Evolutionary conservation across 371 early-diverging fungal genomes (phyloP).

Genomic region (Rhizomucor miehei): DNA sequence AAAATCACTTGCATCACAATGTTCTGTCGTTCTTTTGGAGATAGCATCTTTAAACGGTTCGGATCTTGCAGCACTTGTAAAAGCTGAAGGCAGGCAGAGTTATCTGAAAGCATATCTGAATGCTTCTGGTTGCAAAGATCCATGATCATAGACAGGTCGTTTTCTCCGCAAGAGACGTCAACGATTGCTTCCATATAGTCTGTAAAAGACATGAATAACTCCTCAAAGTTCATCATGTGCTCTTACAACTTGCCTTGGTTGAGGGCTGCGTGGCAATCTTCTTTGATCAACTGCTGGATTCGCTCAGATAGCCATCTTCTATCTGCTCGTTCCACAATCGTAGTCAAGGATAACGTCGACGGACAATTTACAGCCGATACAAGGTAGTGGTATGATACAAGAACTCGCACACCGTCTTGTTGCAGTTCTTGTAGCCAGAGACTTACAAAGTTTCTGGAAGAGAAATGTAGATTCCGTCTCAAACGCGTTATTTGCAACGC

Average conservation of each 20-base stretch:
- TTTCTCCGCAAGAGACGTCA: background rate
- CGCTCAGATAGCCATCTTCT: background rate
- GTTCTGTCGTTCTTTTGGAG: background rate
- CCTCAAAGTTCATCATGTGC: background rate
- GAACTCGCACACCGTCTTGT: background rate
- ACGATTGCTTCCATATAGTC: background rate
- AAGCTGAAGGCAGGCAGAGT: background rate
- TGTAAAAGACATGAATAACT: background rate
- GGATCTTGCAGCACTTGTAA: background rate
- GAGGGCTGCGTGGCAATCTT: background rate
- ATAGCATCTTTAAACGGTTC: background rate
- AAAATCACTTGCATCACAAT: background rate
- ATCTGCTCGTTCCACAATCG: background rate
- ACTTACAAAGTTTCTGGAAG: background rate
- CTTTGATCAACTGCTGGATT: background rate
- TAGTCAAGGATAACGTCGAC: background rate
- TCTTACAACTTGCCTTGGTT: background rate
- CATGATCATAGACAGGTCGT: no score
- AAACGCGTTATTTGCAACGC: background rate
- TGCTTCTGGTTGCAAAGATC: background rate
- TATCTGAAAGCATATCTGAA: background rate
- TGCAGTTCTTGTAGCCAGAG: background rate
- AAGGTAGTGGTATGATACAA: background rate
- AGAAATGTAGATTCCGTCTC: background rate
- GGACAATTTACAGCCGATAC: background rate